phyloP scores from a whole-genome alignment of 306 rosid species.

The Trichosanthes truncata region DNA sequence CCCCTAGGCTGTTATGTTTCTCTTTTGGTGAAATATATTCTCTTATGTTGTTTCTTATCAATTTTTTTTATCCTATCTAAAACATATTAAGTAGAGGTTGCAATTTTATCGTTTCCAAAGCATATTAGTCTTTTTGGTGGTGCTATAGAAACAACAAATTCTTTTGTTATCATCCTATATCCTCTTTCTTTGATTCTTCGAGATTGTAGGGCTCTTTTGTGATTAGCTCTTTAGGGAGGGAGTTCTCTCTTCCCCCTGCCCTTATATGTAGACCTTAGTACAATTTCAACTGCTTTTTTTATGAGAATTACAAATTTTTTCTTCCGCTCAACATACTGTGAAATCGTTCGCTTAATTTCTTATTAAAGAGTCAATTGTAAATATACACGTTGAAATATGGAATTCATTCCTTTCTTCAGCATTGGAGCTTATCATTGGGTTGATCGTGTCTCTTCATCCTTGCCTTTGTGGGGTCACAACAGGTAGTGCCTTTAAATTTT shows the following conservation, averaged over 20 bases:
- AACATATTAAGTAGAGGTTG: too few species aligned
- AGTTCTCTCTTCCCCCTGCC: not conserved
- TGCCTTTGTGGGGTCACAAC: conserved; percentile 33
- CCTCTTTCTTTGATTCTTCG: too few species aligned
- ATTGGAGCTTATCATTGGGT: conserved; percentile 95
- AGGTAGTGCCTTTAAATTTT: conserved; percentile 29
- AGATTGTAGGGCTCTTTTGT: not conserved
- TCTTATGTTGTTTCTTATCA: too few species aligned
- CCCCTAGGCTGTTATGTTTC: too few species aligned
- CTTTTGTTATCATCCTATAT: too few species aligned
- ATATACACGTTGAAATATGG: not conserved
- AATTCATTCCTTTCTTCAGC: conserved; percentile 25
- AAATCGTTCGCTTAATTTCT: not conserved
- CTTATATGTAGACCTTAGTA: too few species aligned
- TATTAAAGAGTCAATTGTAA: not conserved
- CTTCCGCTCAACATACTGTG: not conserved
- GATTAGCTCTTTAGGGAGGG: not conserved
- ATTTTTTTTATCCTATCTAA: too few species aligned
- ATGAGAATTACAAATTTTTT: not conserved
- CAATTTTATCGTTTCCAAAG: too few species aligned
- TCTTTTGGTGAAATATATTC: too few species aligned
- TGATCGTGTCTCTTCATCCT: conserved; percentile 65
- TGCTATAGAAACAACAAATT: too few species aligned
- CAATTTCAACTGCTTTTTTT: too few species aligned
- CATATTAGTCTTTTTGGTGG: too few species aligned